A percentile compares a stretch with the other conserved stretches of the same genome.
phyloP scores from a whole-genome alignment of 495 filamentous ascomycete genomes.

The Bryoglossum gracile region DNA sequence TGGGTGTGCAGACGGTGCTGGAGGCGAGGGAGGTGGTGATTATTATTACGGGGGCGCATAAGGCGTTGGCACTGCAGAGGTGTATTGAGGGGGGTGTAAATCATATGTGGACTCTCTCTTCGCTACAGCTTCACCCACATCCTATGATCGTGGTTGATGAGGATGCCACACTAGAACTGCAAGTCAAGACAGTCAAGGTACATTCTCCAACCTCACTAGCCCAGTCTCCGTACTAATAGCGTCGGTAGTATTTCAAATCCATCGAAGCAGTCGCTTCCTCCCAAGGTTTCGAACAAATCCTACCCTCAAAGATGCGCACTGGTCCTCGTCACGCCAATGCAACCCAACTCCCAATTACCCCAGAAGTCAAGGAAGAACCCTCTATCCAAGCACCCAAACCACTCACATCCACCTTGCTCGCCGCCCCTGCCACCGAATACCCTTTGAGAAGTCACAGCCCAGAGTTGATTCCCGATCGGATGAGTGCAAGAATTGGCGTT shows the following conservation, averaged over 20 bases:
- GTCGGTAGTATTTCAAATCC: conserved; percentile 55
- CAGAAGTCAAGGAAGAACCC: conserved; percentile 31
- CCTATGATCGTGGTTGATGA: conserved; percentile 79
- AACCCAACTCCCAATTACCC: conserved; percentile 10
- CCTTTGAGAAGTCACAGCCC: conserved; percentile 40
- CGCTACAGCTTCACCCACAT: conserved; percentile 71
- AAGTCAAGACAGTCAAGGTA: conserved; percentile 81
- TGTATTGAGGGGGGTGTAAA: conserved; percentile 78
- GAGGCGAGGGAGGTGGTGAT: conserved; percentile 78
- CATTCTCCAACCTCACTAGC: not conserved
- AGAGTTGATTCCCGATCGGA: conserved; percentile 59
- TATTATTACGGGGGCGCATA: conserved; percentile 73
- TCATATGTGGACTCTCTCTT: conserved; percentile 85
- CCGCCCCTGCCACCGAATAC: conserved; percentile 42
- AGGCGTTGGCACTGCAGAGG: conserved; percentile 71
- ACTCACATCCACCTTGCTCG: conserved; percentile 35
- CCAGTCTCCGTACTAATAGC: not conserved
- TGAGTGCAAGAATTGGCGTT: conserved; percentile 38
- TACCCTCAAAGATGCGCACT: conserved; percentile 42
- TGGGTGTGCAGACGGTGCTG: conserved; percentile 80
- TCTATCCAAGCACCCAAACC: conserved; percentile 35
- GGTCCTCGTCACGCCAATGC: conserved; percentile 8
- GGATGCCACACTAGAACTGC: conserved; percentile 74
- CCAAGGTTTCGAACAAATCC: conserved; percentile 51
- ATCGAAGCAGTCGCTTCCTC: conserved; percentile 52